Conservation (phyloP, 306 rosid genomes). For the Mucuna pruriens region DNA sequence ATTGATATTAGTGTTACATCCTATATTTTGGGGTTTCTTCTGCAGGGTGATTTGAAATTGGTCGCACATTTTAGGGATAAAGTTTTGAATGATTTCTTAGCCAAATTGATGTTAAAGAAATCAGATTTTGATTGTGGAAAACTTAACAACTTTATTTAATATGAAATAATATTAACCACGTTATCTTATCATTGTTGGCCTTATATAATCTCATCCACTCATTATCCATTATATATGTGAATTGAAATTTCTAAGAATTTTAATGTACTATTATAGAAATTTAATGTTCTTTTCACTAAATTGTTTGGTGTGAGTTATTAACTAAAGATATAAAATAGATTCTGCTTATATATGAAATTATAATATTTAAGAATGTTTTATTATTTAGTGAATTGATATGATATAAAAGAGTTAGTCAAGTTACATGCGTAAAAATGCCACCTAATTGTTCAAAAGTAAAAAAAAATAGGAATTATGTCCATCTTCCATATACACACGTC, state of each 20-base stretch:
- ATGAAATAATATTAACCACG: background rate
- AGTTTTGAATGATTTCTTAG: slow-evolving; percentile 43
- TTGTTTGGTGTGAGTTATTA: too few species aligned
- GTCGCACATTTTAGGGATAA: slow-evolving; percentile 55
- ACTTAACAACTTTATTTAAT: slow-evolving; percentile 27
- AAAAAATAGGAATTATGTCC: too few species aligned
- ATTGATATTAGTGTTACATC: slow-evolving; percentile 47
- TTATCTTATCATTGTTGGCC: background rate
- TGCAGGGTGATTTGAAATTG: slow-evolving; percentile 46
- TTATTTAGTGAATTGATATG: too few species aligned
- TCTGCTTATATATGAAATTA: too few species aligned
- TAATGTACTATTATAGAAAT: background rate
- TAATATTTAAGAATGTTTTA: too few species aligned
- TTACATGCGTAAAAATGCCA: too few species aligned
- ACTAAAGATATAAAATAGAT: too few species aligned
- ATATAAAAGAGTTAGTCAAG: too few species aligned
- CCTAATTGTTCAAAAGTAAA: too few species aligned
- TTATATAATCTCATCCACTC: background rate
- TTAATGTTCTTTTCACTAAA: too few species aligned
- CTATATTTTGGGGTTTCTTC: slow-evolving; percentile 52
- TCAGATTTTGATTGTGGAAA: slow-evolving; percentile 67
- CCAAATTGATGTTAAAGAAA: slow-evolving; percentile 25
- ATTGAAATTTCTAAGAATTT: background rate
- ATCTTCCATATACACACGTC: too few species aligned
- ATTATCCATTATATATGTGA: background rate